Evolutionary conservation across 176 grass and related monocot species (phyloP).

Genomic region (Hyparrhenia diplandra): DNA sequence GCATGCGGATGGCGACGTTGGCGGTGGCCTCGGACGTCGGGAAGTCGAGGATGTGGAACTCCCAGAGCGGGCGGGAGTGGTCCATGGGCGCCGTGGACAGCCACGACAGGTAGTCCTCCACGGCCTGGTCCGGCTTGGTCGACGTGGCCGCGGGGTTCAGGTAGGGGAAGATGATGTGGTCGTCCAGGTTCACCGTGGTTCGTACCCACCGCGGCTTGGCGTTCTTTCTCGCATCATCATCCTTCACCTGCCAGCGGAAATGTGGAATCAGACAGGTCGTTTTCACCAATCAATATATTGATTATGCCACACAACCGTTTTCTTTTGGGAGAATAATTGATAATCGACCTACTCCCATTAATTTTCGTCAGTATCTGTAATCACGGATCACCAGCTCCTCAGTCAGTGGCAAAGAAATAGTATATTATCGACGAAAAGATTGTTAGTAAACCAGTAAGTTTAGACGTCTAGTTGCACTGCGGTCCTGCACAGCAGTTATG

Average conservation of each 20-base stretch:
- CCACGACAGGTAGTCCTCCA: slow-evolving; percentile 82
- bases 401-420: background rate
- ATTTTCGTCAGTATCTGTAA: background rate
- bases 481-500: background rate
- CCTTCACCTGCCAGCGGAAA: slow-evolving; percentile 35
- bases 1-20: slow-evolving; percentile 53
- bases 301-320: background rate
- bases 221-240: slow-evolving; percentile 11
- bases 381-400: background rate
- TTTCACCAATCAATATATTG: background rate
- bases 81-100: slow-evolving; percentile 55
- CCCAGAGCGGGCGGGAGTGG: slow-evolving; percentile 73
- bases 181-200: slow-evolving; percentile 55
- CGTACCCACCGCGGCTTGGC: slow-evolving; percentile 55
- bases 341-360: background rate
- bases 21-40: slow-evolving; percentile 60
- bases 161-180: slow-evolving; percentile 66
- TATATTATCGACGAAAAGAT: too few relatives aligned
- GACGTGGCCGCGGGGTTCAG: slow-evolving; percentile 41
- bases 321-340: background rate
- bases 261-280: background rate
- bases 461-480: too few relatives aligned
- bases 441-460: too few relatives aligned
- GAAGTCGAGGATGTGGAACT: slow-evolving; percentile 83
- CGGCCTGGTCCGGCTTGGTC: slow-evolving; percentile 27